A percentile compares a stretch with the other conserved stretches of the same genome.
Evolutionary conservation across 2,329 filamentous ascomycete genomes (phyloP).

Genomic region (Cladosporium oxysporum): DNA sequence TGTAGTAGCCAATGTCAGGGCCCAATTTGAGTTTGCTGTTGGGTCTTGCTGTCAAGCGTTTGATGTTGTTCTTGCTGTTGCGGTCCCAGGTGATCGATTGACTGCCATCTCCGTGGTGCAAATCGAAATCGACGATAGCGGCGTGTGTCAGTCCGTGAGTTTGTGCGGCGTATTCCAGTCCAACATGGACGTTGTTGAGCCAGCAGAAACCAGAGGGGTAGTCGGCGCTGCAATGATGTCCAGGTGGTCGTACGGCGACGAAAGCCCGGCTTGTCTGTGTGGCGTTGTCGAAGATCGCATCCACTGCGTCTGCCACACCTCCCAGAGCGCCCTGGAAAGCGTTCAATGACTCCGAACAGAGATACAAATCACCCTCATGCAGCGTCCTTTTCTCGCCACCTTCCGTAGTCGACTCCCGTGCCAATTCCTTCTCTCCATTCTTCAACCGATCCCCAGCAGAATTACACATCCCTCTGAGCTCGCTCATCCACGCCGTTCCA

Average conservation of each 20-base stretch:
- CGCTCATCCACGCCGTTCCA: constrained; percentile 89
- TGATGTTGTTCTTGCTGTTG: constrained; percentile 64
- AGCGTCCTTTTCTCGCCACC: constrained; percentile 61
- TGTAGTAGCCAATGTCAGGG: constrained; percentile 82
- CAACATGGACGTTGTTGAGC: constrained; percentile 97
- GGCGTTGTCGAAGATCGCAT: constrained; percentile 69
- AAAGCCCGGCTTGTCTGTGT: constrained; percentile 63
- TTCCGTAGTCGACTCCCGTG: constrained; percentile 47
- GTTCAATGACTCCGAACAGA: constrained; percentile 80
- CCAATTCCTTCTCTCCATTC: constrained; percentile 74
- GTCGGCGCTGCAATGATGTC: constrained; percentile 89
- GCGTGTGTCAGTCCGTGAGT: constrained; percentile 87
- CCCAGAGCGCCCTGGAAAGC: constrained; percentile 91
- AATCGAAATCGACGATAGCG: constrained; percentile 87
- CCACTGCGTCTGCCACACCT: constrained; percentile 89
- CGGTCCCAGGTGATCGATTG: constrained; percentile 91
- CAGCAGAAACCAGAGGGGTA: constrained; percentile 96
- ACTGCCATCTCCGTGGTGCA: constrained; percentile 94
- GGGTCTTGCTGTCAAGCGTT: constrained; percentile 34
- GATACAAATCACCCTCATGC: constrained; percentile 87
- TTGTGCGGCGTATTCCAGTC: constrained; percentile 86
- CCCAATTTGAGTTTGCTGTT: constrained; percentile 34
- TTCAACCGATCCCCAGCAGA: constrained; percentile 76
- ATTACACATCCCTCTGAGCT: constrained; percentile 82
- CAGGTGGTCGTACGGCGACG: constrained; percentile 87